These are phyloP conservation scores for Candida boleticola DNA, from an alignment of 805 yeast species.

Conservation along the genomic window DNA sequence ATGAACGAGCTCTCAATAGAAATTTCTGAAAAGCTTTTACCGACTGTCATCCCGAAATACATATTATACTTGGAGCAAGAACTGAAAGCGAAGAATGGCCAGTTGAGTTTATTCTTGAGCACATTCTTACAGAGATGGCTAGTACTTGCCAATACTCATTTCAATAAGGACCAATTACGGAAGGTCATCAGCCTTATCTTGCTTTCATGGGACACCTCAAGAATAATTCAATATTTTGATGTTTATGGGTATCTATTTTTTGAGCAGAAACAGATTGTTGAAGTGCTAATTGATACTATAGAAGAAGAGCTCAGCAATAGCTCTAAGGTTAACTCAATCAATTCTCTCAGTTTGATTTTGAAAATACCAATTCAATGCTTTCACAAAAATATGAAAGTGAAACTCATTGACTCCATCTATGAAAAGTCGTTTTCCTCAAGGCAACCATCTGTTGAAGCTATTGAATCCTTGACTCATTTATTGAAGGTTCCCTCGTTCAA, in stretches of 20 bases:
- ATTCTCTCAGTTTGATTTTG: background rate
- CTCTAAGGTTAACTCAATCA: background rate
- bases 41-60: constrained; percentile 13
- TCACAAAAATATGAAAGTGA: constrained; percentile 30
- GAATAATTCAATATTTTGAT: constrained; percentile 12
- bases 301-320: constrained; percentile 4
- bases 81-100: background rate
- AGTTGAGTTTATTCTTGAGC: background rate
- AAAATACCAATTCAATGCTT: constrained; percentile 53
- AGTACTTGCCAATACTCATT: constrained; percentile 40
- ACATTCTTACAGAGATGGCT: constrained; percentile 51
- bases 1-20: constrained; percentile 40
- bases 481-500: constrained; percentile 52
- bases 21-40: constrained; percentile 4
- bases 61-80: constrained; percentile 4
- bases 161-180: constrained; percentile 26
- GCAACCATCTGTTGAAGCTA: background rate
- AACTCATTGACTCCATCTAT: constrained; percentile 19
- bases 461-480: constrained; percentile 31
- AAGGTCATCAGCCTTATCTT: constrained; percentile 28
- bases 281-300: constrained; percentile 21
- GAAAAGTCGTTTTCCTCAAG: constrained; percentile 3
- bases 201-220: constrained; percentile 4
- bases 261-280: constrained; percentile 46
- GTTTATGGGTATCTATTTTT: constrained; percentile 38